Evolutionary conservation across 257 asterid species (phyloP).

Genomic region (Cynanchum wilfordii): DNA sequence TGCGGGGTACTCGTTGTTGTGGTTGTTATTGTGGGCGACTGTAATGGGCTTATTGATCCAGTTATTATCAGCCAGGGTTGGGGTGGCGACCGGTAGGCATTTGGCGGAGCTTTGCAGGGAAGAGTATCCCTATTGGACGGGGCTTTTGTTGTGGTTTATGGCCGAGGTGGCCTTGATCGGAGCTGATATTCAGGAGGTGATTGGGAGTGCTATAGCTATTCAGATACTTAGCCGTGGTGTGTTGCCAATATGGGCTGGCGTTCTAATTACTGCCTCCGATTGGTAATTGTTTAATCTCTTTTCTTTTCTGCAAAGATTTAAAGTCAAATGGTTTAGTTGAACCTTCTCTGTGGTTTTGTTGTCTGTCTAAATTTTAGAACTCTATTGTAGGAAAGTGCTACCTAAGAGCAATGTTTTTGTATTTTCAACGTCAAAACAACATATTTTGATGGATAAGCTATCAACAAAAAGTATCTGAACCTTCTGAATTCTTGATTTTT

Average conservation of each 20-base stretch:
- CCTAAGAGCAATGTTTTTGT: not conserved
- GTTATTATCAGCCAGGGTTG: conserved; percentile 69
- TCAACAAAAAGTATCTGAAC: not conserved
- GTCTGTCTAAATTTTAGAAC: not conserved
- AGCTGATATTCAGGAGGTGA: conserved; percentile 97
- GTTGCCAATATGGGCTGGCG: conserved; percentile 86
- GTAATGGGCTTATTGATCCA: conserved; percentile 83
- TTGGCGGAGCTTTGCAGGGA: conserved; percentile 93
- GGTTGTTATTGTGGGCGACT: conserved; percentile 92
- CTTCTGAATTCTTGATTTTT: not conserved
- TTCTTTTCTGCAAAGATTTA: not conserved
- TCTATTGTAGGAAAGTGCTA: not conserved
- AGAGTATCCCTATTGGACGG: conserved; percentile 83
- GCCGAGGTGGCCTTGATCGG: conserved; percentile 91
- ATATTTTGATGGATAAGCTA: not conserved
- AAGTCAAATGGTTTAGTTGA: not conserved
- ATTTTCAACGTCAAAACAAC: not conserved
- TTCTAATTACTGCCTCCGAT: conserved; percentile 81
- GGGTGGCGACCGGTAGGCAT: conserved; percentile 93
- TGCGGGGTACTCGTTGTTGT: conserved; percentile 82
- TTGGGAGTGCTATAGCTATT: conserved; percentile 94
- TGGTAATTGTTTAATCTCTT: conserved; percentile 43
- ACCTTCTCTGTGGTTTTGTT: not conserved
- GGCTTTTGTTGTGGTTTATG: conserved; percentile 77
- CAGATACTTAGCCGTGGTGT: conserved; percentile 75